Conservation (phyloP, 1,284 basidiomycete species). For the Earliella scabrosa region DNA sequence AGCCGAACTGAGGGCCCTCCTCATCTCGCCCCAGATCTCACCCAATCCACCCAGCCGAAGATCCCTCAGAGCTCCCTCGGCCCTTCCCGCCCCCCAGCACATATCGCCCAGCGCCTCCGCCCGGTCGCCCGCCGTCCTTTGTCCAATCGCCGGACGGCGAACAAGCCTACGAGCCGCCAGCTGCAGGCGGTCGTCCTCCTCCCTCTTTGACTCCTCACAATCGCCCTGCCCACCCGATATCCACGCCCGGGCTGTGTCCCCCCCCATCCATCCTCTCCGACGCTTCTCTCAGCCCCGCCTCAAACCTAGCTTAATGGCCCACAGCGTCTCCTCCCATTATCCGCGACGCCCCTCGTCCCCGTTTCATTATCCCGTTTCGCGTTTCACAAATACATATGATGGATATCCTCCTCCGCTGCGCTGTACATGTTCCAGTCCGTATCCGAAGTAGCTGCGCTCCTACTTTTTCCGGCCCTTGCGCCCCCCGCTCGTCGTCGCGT, state of each 20-base stretch:
- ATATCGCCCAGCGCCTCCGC: slow-evolving; percentile 3
- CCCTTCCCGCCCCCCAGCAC: slow-evolving; percentile 18
- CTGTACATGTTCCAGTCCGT: not conserved
- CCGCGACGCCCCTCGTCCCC: not conserved
- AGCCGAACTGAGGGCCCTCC: slow-evolving; percentile 31
- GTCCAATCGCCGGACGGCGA: slow-evolving; percentile 7
- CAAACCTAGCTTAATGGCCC: slow-evolving; percentile 17
- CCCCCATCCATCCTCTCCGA: not conserved
- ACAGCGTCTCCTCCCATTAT: slow-evolving; percentile 5
- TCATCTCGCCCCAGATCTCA: slow-evolving; percentile 31
- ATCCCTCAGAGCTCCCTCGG: slow-evolving; percentile 26
- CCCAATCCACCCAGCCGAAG: slow-evolving; percentile 27
- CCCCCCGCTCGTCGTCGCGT: slow-evolving; percentile 21
- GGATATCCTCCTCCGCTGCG: not conserved
- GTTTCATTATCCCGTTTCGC: slow-evolving; percentile 13
- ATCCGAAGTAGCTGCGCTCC: too few species aligned
- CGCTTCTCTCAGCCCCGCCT: slow-evolving; percentile 2
- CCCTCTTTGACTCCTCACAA: not conserved
- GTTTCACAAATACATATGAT: slow-evolving; percentile 11
- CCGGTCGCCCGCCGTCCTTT: slow-evolving; percentile 16
- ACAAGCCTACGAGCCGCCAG: too few species aligned
- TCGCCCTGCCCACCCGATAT: slow-evolving; percentile 2
- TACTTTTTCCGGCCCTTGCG: slow-evolving; percentile 39
- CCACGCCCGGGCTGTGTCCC: slow-evolving; percentile 3
- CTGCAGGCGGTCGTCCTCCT: too few species aligned